A percentile compares a stretch with the other conserved stretches of the same genome.
Evolutionary conservation across 108 stramenopile genomes (phyloP).

Genomic region (Pseudonitzschia multistriata): DNA sequence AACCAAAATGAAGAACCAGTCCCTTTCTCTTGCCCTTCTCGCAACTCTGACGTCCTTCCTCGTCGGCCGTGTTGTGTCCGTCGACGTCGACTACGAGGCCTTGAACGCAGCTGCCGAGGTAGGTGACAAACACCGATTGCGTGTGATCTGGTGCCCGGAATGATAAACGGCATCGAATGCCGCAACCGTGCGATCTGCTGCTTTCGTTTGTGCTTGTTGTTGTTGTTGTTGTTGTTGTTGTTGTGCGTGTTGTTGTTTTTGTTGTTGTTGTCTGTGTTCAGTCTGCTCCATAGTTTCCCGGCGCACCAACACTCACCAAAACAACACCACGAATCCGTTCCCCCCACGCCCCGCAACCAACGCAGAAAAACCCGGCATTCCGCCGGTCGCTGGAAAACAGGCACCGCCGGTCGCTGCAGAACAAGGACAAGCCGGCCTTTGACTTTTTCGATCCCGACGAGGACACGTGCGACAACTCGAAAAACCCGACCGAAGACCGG

Average conservation of each 20-base stretch:
- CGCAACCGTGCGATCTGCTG: too few species aligned
- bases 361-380: background rate
- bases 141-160: too few species aligned
- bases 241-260: background rate
- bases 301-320: too few species aligned
- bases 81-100: background rate
- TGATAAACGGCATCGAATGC: too few species aligned
- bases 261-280: background rate
- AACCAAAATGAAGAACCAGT: background rate
- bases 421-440: constrained; percentile 6
- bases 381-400: background rate
- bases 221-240: background rate
- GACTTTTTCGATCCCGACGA: constrained; percentile 25
- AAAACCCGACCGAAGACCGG: constrained; percentile 16
- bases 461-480: constrained; percentile 42
- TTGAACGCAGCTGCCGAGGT: constrained; percentile 4
- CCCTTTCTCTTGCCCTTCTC: background rate
- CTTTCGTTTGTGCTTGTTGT: too few species aligned
- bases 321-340: too few species aligned
- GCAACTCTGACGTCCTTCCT: background rate
- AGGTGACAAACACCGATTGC: background rate
- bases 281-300: too few species aligned
- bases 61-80: background rate
- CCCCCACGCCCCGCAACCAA: background rate
- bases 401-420: background rate